These are phyloP conservation scores for Cercophora newfieldiana DNA, from an alignment of 495 filamentous ascomycete species.

Conservation along the genomic window DNA sequence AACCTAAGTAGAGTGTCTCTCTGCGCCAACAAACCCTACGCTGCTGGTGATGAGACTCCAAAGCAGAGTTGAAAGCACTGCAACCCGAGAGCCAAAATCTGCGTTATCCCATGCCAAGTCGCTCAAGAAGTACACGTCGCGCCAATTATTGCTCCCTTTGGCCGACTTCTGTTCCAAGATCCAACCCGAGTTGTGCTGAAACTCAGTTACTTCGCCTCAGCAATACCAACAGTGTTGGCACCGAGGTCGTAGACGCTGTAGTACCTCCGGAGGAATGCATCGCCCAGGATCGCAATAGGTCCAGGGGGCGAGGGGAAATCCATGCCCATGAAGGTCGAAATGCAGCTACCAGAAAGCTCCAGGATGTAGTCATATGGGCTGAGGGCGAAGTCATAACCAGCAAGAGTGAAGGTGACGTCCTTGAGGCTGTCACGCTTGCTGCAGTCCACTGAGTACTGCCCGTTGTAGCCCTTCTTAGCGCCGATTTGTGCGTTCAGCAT, in stretches of 20 bases:
- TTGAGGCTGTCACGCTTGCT: conserved; percentile 76
- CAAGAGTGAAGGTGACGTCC: conserved; percentile 83
- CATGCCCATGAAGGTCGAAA: conserved; percentile 97
- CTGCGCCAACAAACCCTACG: conserved; percentile 1
- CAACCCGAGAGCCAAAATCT: neutral
- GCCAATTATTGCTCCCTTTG: conserved; percentile 3
- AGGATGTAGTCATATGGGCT: conserved; percentile 90
- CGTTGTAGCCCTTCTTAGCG: conserved; percentile 93
- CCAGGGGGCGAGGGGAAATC: conserved; percentile 91
- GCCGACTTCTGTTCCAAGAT: neutral
- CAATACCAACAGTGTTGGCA: conserved; percentile 81
- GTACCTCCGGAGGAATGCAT: conserved; percentile 95
- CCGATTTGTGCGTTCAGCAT: conserved; percentile 97
- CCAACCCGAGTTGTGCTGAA: neutral
- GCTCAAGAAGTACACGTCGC: conserved; percentile 17
- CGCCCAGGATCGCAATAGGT: conserved; percentile 92
- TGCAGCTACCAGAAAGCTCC: conserved; percentile 92
- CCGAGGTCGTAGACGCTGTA: conserved; percentile 96
- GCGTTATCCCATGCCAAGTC: conserved; percentile 4
- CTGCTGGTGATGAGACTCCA: neutral
- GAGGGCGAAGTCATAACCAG: conserved; percentile 89
- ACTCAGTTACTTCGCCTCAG: conserved; percentile 64
- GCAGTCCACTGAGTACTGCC: conserved; percentile 94
- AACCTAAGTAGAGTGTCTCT: conserved; percentile 1
- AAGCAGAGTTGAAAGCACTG: conserved; percentile 3